Evolutionary conservation across 345 rosid genomes (phyloP).

Genomic region (Salix koriyanagi): DNA sequence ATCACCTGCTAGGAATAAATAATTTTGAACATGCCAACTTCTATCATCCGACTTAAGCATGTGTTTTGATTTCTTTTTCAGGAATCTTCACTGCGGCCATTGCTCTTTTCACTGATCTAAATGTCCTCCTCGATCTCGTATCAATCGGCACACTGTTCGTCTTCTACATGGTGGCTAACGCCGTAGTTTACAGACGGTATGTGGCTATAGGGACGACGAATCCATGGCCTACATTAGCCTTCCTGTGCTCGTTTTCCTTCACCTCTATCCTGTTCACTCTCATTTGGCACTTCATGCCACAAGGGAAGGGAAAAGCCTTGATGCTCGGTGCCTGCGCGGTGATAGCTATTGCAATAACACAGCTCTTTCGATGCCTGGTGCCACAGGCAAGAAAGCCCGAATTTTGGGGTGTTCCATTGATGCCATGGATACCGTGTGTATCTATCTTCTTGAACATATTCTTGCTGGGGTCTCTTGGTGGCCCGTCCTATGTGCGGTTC

Average conservation of each 20-base stretch:
- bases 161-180: conserved; percentile 94
- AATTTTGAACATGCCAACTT: too few species aligned
- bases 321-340: conserved; percentile 44
- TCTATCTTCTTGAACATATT: conserved; percentile 84
- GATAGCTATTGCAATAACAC: conserved; percentile 40
- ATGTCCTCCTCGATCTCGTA: conserved; percentile 69
- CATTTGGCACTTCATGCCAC: conserved; percentile 57
- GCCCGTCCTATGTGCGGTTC: conserved; percentile 64
- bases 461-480: conserved; percentile 66
- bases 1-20: too few species aligned
- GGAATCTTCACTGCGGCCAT: conserved; percentile 80
- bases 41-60: too few species aligned
- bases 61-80: conserved; percentile 25
- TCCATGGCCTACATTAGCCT: conserved; percentile 74
- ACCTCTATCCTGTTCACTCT: conserved; percentile 64
- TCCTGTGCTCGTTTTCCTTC: conserved; percentile 53
- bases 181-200: conserved; percentile 73
- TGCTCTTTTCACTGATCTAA: conserved; percentile 73
- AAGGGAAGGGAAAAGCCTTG: conserved; percentile 47
- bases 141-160: conserved; percentile 92
- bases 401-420: conserved; percentile 84
- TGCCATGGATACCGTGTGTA: conserved; percentile 85
- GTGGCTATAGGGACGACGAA: conserved; percentile 55
- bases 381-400: conserved; percentile 70
- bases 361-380: conserved; percentile 47